phyloP scores from a whole-genome alignment of 1,284 basidiomycete species.

The Rhodotorula sp. region DNA sequence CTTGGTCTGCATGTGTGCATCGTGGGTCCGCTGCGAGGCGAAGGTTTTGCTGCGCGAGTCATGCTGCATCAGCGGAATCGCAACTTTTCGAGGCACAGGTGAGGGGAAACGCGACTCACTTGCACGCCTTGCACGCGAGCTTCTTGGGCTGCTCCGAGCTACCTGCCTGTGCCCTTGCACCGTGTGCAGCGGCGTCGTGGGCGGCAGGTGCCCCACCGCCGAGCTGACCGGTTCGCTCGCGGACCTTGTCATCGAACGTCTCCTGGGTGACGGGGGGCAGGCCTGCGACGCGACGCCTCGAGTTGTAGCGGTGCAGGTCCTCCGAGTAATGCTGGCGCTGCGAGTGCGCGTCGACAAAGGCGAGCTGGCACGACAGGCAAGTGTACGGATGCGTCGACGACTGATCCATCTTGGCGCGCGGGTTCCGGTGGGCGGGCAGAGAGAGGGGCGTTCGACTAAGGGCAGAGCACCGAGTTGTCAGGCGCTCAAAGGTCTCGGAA shows the following conservation, averaged over 20 bases:
- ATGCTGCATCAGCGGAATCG: no score
- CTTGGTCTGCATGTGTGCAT: constrained; percentile 81
- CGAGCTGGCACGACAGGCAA: constrained; percentile 88
- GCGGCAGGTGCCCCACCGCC: neutral
- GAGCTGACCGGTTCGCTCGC: constrained; percentile 10
- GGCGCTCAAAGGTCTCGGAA: neutral
- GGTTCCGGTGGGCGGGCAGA: neutral
- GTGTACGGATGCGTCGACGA: constrained; percentile 59
- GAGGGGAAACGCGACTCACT: constrained; percentile 54
- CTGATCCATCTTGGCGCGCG: neutral
- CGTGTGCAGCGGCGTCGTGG: neutral
- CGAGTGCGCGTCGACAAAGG: constrained; percentile 77
- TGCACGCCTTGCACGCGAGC: constrained; percentile 74
- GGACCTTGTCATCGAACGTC: constrained; percentile 84
- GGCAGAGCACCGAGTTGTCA: neutral
- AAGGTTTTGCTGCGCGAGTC: constrained; percentile 72
- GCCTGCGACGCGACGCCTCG: constrained; percentile 91
- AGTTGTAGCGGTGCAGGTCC: constrained; percentile 96
- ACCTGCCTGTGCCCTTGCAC: constrained; percentile 1
- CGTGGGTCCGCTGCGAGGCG: constrained; percentile 82
- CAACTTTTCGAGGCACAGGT: neutral
- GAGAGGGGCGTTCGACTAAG: neutral
- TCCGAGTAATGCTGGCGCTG: constrained; percentile 88
- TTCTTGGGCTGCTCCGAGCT: constrained; percentile 53
- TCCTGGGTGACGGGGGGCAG: constrained; percentile 78